Evolutionary conservation across 306 rosid species (phyloP), one percentile per base, ranked within the genome.

Genomic region (Sicyos baderoa): DNA sequence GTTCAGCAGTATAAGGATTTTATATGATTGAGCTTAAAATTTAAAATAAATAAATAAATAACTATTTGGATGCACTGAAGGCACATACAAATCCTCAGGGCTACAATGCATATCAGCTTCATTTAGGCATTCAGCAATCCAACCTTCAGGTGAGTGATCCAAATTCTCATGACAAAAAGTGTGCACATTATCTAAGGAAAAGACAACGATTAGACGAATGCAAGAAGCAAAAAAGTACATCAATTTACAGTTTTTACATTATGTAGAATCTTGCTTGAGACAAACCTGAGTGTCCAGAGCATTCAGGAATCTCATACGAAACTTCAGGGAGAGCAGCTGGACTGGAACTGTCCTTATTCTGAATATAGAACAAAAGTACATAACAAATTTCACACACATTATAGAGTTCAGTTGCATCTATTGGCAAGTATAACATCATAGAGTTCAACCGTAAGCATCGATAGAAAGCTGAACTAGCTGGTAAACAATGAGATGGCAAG

Each of bases 111-210:
- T 87, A 22, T 82, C 84, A 25, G 84, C 54, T 70, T 89, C 95
- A 65, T 77, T 87, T 0, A 92, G 81, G 86, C 88, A 89, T 44
- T 87, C 89, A 29, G 87, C 81, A 72, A 92, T 83, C 97, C 97
- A 92, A 66, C 56, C 83, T 64, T 86, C 93, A 40, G 89, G 74
- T 72, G 96, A 82, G 22, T 64, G 81, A 72, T 82, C 88, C 68
- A 87, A 63, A 49, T 79, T 82, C 71, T 86, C 96, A 72, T 63
- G 81, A 72, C 79, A 72, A 45, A 83, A 83, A 60, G 76, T 77
- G 51, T 89, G 79, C n/a, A 71, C 57, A 75, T 74, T 82, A 60
- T 84, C 95, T 92, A 74, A 69, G 65, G 72, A 64, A 76, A 56
- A 73, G 75, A 66, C 51, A 27, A 67, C 18, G 42, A 68, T 64